phyloP scores from a whole-genome alignment of 208 protist genomes.

The Crithidia mellificae region DNA sequence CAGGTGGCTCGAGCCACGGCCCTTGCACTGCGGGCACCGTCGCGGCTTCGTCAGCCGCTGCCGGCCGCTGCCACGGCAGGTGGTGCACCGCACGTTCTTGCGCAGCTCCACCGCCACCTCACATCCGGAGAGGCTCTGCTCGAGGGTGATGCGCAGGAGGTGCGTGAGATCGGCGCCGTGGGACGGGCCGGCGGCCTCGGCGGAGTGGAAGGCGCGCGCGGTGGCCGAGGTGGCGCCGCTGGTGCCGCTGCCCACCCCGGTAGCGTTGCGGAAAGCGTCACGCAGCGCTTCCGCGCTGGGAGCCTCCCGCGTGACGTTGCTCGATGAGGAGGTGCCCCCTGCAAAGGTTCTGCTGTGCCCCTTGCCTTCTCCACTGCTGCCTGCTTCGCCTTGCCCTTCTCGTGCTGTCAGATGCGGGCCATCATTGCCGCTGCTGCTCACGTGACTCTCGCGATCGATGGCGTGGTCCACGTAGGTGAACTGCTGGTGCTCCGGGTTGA shows the following conservation, averaged over 20 bases:
- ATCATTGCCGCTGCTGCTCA: not conserved
- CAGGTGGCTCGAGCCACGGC: slow-evolving; percentile 61
- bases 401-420: too few species aligned
- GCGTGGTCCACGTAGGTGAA: slow-evolving; percentile 78
- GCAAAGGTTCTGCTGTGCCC: too few species aligned
- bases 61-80: slow-evolving; percentile 56
- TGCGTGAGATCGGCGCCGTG: slow-evolving; percentile 66
- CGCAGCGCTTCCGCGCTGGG: slow-evolving; percentile 47
- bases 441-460: slow-evolving; percentile 21
- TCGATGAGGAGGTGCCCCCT: too few species aligned
- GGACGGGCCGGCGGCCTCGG: slow-evolving; percentile 39
- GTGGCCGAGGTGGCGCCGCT: slow-evolving; percentile 30
- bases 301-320: slow-evolving; percentile 1
- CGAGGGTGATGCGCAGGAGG: slow-evolving; percentile 66
- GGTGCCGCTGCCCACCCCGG: slow-evolving; percentile 24
- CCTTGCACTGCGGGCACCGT: slow-evolving; percentile 81
- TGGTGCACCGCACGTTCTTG: slow-evolving; percentile 48
- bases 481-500: slow-evolving; percentile 76
- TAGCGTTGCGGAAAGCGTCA: slow-evolving; percentile 48
- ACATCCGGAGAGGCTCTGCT: slow-evolving; percentile 72
- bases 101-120: slow-evolving; percentile 45
- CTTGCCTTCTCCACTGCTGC: not conserved
- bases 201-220: slow-evolving; percentile 47
- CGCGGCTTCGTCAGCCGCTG: slow-evolving; percentile 39
- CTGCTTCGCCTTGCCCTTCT: not conserved